Evolutionary conservation across 1,284 basidiomycete genomes (phyloP).

Genomic region (Vanrija pseudolonga): DNA sequence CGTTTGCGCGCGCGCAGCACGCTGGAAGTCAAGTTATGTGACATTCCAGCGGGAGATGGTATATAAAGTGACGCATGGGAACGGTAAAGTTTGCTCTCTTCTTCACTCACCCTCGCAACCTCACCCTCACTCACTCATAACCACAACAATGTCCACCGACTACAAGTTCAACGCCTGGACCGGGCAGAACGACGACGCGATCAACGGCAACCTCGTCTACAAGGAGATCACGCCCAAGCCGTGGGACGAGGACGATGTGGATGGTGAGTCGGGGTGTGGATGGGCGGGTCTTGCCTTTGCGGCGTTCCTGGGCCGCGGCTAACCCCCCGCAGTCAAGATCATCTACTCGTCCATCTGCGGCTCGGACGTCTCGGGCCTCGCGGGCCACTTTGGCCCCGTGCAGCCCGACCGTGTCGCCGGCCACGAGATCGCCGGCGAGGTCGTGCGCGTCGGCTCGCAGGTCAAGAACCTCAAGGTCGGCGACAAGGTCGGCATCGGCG

Average conservation of each 20-base stretch:
- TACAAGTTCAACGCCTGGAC: slow-evolving; percentile 40
- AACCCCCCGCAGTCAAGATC: slow-evolving; percentile 3
- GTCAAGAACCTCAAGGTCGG: slow-evolving; percentile 40
- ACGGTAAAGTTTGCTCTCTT: too few species aligned
- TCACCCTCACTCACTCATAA: too few species aligned
- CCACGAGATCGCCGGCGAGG: slow-evolving; percentile 33
- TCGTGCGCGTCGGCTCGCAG: slow-evolving; percentile 24
- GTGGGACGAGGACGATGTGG: slow-evolving; percentile 49
- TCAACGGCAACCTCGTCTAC: slow-evolving; percentile 45
- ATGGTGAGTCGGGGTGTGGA: too few species aligned
- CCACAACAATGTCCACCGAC: too few species aligned
- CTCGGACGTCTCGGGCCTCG: slow-evolving; percentile 14
- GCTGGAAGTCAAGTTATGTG: too few species aligned
- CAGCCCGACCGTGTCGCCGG: slow-evolving; percentile 14
- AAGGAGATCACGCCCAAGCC: slow-evolving; percentile 43
- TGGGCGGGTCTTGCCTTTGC: too few species aligned
- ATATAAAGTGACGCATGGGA: too few species aligned
- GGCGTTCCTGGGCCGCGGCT: too few species aligned
- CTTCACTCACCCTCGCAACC: too few species aligned
- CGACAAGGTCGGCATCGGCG: slow-evolving; percentile 53
- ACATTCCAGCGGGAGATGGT: too few species aligned
- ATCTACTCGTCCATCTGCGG: slow-evolving; percentile 18
- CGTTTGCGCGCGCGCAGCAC: too few species aligned
- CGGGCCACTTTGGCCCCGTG: slow-evolving; percentile 13
- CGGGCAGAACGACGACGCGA: slow-evolving; percentile 36